Evolutionary conservation across 2,329 filamentous ascomycete species (phyloP).

Genomic region (Grosmannia huntii): DNA sequence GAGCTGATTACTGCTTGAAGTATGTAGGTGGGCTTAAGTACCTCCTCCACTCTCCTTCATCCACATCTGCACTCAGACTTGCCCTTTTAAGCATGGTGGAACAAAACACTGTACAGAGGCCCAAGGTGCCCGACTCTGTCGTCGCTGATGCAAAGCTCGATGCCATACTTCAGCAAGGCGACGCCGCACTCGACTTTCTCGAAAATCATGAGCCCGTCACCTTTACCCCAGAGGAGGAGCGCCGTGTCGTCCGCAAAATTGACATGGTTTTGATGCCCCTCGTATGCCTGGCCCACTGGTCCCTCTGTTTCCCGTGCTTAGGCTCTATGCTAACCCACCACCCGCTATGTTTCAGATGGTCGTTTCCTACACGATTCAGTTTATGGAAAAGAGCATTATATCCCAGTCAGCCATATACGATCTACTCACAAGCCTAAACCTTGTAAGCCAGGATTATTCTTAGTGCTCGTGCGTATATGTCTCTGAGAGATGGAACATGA

Average conservation of each 20-base stretch:
- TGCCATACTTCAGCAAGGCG: background rate
- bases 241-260: background rate
- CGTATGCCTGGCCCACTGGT: background rate
- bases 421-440: slow-evolving; percentile 1
- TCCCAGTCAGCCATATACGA: slow-evolving; percentile 6
- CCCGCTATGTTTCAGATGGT: background rate
- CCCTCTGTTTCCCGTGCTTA: background rate
- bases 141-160: background rate
- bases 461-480: slow-evolving; percentile 18
- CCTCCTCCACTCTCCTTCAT: background rate
- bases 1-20: background rate
- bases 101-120: background rate
- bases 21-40: background rate
- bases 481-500: background rate
- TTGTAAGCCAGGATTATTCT: slow-evolving; percentile 7
- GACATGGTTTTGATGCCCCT: background rate
- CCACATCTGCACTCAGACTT: background rate
- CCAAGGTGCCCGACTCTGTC: background rate
- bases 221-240: background rate
- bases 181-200: slow-evolving; percentile 16
- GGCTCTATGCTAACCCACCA: background rate
- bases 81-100: background rate
- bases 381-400: slow-evolving; percentile 18
- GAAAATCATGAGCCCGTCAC: slow-evolving; percentile 4
- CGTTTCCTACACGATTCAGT: slow-evolving; percentile 19